Conservation (phyloP, 352 stramenopile genomes). For the Thalassiosira sp. region DNA sequence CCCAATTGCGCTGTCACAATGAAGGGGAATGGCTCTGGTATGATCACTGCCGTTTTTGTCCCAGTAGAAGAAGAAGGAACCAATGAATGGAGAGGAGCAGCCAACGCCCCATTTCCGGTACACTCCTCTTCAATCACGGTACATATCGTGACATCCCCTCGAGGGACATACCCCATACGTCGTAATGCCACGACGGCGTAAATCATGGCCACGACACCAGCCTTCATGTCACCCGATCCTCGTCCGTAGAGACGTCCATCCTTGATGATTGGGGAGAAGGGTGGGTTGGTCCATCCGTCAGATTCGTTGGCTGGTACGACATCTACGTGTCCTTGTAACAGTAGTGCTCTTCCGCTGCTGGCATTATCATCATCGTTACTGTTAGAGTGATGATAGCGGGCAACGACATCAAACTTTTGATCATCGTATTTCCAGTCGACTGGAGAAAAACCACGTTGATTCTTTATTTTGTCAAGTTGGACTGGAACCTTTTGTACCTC, state of each 20-base stretch:
- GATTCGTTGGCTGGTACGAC: slow-evolving; percentile 22
- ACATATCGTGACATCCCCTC: slow-evolving; percentile 23
- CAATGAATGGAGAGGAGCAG: slow-evolving; percentile 2
- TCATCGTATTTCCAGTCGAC: slow-evolving; percentile 37
- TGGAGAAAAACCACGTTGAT: slow-evolving; percentile 25
- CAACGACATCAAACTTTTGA: slow-evolving; percentile 39
- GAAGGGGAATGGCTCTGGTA: slow-evolving; percentile 34
- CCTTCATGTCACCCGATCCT: slow-evolving; percentile 42
- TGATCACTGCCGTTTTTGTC: slow-evolving; percentile 27
- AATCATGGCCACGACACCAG: slow-evolving; percentile 26
- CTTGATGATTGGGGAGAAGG: slow-evolving; percentile 21
- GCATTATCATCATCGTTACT: background rate
- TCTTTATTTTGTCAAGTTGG: slow-evolving; percentile 21
- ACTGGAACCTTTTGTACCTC: slow-evolving; percentile 17
- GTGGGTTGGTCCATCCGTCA: slow-evolving; percentile 28
- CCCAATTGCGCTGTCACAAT: slow-evolving; percentile 31
- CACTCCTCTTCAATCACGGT: slow-evolving; percentile 43
- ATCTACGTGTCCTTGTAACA: slow-evolving; percentile 35
- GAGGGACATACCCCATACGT: slow-evolving; percentile 22
- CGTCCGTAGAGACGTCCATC: slow-evolving; percentile 30
- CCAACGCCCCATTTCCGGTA: slow-evolving; percentile 32
- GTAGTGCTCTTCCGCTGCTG: background rate
- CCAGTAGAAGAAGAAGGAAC: background rate
- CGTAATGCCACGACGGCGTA: slow-evolving; percentile 29
- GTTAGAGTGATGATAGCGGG: slow-evolving; percentile 3